Percentiles rank a stretch among this genome's conserved stretches.
Conservation (phyloP, 495 filamentous ascomycete genomes). For the Penicillium paxilli region DNA sequence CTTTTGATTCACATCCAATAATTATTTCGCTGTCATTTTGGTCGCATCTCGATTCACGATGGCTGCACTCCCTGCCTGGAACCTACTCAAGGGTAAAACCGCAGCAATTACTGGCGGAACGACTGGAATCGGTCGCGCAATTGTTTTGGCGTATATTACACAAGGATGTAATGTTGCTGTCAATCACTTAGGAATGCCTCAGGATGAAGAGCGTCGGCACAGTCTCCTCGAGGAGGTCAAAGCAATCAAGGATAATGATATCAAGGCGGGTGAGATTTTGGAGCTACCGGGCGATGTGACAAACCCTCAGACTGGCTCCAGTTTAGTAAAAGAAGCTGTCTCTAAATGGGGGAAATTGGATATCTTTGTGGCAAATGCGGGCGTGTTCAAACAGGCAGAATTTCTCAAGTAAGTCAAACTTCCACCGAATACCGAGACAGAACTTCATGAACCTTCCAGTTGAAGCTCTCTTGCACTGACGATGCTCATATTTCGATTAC, state of each 20-base stretch:
- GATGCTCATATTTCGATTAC: no score
- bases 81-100: conserved; percentile 56
- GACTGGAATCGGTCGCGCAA: conserved; percentile 71
- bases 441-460: not conserved
- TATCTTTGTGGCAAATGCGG: conserved; percentile 80
- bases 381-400: conserved; percentile 77
- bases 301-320: conserved; percentile 52
- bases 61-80: conserved; percentile 22
- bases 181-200: conserved; percentile 60
- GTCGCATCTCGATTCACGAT: conserved; percentile 1
- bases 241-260: conserved; percentile 36
- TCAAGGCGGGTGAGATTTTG: conserved; percentile 53
- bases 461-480: no score
- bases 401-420: conserved; percentile 59
- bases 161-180: conserved; percentile 65
- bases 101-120: conserved; percentile 71
- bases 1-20: not conserved
- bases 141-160: conserved; percentile 56
- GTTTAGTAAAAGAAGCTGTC: conserved; percentile 54
- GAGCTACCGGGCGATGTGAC: conserved; percentile 62
- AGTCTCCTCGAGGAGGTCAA: conserved; percentile 47
- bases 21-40: not conserved
- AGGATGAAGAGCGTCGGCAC: conserved; percentile 46
- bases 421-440: not conserved
- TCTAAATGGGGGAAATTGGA: conserved; percentile 59